A percentile compares a stretch with the other conserved stretches of the same genome.
Conservation (phyloP, 2,329 filamentous ascomycete genomes). For the Coniochaeta ligniaria region DNA sequence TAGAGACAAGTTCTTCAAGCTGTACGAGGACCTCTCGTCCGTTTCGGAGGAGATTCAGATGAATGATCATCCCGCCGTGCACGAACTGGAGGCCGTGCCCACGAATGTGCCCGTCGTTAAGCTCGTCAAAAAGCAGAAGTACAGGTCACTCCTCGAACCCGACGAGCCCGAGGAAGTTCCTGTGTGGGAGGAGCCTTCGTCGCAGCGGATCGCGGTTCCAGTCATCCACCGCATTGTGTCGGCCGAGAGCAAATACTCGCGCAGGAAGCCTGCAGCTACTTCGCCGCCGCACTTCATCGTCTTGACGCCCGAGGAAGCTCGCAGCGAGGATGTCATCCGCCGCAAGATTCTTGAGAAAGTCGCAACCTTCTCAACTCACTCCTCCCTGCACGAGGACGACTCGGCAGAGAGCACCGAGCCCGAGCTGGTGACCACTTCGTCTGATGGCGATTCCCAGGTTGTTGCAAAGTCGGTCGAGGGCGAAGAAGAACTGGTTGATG, state of each 20-base stretch:
- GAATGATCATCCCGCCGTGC: conserved; percentile 61
- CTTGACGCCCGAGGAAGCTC: conserved; percentile 64
- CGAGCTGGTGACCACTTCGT: conserved; percentile 59
- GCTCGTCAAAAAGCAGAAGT: conserved; percentile 33
- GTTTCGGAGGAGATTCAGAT: conserved; percentile 66
- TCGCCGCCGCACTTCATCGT: conserved; percentile 64
- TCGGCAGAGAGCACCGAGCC: conserved; percentile 51
- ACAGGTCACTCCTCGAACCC: conserved; percentile 42
- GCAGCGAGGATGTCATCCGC: conserved; percentile 61
- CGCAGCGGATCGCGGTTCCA: conserved; percentile 63
- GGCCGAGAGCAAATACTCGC: conserved; percentile 13
- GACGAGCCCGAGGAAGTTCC: conserved; percentile 40
- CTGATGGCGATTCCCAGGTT: conserved; percentile 61
- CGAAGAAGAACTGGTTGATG: conserved; percentile 85
- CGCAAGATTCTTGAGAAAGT: conserved; percentile 74
- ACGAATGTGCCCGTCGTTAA: conserved; percentile 64
- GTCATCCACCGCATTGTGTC: conserved; percentile 54
- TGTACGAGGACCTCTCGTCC: conserved; percentile 62
- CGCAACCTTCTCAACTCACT: conserved; percentile 66
- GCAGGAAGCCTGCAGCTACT: conserved; percentile 8
- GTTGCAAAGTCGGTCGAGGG: conserved; percentile 74
- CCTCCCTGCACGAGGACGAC: conserved; percentile 46
- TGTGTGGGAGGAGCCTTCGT: conserved; percentile 51
- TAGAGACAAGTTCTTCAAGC: conserved; percentile 77
- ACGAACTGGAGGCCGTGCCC: conserved; percentile 71